A percentile compares a stretch with the other conserved stretches of the same genome.
Conservation (phyloP, 805 yeast species). For the Monosporozyma unispora region DNA sequence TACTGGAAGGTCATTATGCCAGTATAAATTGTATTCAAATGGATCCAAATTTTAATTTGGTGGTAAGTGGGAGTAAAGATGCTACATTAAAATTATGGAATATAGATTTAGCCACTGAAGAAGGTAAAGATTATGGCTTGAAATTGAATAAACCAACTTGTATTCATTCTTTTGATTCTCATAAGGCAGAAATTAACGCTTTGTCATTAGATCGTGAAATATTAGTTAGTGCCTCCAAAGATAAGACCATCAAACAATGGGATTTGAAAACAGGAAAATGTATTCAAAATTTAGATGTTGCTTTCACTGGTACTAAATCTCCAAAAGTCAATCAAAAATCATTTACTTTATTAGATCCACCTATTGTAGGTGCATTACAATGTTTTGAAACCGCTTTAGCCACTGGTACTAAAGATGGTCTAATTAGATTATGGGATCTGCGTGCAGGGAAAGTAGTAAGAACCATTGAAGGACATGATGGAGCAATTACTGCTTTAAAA, state of each 20-base stretch:
- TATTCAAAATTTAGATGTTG: conserved; percentile 57
- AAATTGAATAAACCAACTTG: conserved; percentile 29
- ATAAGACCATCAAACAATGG: conserved; percentile 69
- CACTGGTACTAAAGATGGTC: conserved; percentile 67
- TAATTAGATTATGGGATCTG: conserved; percentile 68
- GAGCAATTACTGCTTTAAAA: conserved; percentile 55
- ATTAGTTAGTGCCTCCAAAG: conserved; percentile 60
- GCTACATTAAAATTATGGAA: conserved; percentile 60
- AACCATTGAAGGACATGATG: conserved; percentile 56
- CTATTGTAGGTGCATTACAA: conserved; percentile 58
- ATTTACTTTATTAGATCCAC: conserved; percentile 12
- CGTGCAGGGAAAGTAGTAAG: conserved; percentile 60
- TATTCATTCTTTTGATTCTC: conserved; percentile 49
- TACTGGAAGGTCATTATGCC: conserved; percentile 54
- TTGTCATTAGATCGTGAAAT: conserved; percentile 43
- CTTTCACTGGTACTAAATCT: conserved; percentile 15
- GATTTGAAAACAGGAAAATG: conserved; percentile 58
- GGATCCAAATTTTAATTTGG: conserved; percentile 36
- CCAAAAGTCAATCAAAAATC: conserved; percentile 6
- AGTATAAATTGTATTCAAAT: conserved; percentile 54
- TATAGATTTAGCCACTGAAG: conserved; percentile 26
- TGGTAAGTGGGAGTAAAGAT: conserved; percentile 50
- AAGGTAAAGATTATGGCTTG: conserved; percentile 10
- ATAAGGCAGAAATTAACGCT: conserved; percentile 58
- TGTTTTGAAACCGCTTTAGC: conserved; percentile 69